These are phyloP conservation scores for Leccinum truebloodii DNA, from an alignment of 768 basidiomycete genomes.

Conservation along the genomic window DNA sequence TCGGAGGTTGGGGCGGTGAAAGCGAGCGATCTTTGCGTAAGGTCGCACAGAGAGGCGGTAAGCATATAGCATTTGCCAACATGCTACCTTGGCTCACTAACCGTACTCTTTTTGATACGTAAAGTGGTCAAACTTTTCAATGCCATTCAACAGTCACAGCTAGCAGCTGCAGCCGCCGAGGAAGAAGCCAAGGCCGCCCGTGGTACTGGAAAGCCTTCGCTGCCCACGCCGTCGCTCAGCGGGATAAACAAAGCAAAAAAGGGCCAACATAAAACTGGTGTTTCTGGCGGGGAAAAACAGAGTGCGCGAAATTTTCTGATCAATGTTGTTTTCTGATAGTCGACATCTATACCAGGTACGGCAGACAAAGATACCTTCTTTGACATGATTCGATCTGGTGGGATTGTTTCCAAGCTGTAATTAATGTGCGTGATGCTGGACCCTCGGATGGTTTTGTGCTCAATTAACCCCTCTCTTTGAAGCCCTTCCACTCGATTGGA, in stretches of 20 bases:
- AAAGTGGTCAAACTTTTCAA: conserved; percentile 87
- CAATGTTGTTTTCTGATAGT: conserved; percentile 1
- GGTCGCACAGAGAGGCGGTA: conserved; percentile 85
- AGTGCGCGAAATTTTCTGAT: conserved; percentile 39
- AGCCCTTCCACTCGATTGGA: not conserved
- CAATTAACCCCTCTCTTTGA: not conserved
- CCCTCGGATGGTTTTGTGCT: not conserved
- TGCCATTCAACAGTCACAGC: conserved; percentile 80
- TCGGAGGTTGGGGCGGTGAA: conserved; percentile 89
- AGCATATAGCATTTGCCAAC: conserved; percentile 17
- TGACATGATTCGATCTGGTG: conserved; percentile 80
- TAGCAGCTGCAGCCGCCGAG: conserved; percentile 48
- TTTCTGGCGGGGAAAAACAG: conserved; percentile 57
- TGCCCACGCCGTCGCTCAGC: conserved; percentile 63
- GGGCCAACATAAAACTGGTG: conserved; percentile 53
- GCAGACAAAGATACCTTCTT: conserved; percentile 78
- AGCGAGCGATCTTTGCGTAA: conserved; percentile 75
- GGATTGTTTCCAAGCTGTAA: conserved; percentile 71
- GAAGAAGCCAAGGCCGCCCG: conserved; percentile 61
- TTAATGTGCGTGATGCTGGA: not conserved
- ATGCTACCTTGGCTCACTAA: not conserved
- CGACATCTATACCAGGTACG: conserved; percentile 38
- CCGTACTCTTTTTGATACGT: not conserved
- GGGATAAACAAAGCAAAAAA: conserved; percentile 49
- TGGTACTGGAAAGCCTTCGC: conserved; percentile 72